Conservation (phyloP, 768 basidiomycete genomes). For the Phylloporus rhodoxanthus region DNA sequence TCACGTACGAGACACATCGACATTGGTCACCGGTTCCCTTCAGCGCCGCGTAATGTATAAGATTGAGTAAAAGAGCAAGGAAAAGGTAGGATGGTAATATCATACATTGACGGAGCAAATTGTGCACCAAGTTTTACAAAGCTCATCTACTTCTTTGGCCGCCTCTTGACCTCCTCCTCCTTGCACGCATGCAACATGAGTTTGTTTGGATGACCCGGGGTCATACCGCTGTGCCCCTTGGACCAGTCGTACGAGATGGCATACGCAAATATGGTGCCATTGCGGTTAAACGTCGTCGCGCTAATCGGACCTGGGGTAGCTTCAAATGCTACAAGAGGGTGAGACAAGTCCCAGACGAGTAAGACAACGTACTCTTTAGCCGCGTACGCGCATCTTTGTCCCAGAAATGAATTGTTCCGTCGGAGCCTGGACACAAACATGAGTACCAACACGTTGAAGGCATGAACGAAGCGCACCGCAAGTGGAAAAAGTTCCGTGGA, state of each 20-base stretch:
- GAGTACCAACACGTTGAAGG: slow-evolving; percentile 17
- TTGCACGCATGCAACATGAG: slow-evolving; percentile 81
- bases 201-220: slow-evolving; percentile 63
- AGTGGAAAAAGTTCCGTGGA: slow-evolving; percentile 80
- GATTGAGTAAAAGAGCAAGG: not conserved
- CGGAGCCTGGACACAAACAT: slow-evolving; percentile 46
- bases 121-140: not conserved
- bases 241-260: slow-evolving; percentile 93
- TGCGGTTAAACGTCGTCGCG: slow-evolving; percentile 80
- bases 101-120: slow-evolving; percentile 12
- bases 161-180: slow-evolving; percentile 80
- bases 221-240: slow-evolving; percentile 85
- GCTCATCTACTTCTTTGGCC: slow-evolving; percentile 31
- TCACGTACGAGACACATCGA: not conserved
- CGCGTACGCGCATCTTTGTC: slow-evolving; percentile 90
- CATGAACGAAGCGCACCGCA: slow-evolving; percentile 44
- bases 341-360: not conserved
- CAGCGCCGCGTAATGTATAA: not conserved
- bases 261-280: slow-evolving; percentile 85
- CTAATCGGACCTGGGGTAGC: slow-evolving; percentile 70
- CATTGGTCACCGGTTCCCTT: not conserved
- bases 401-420: slow-evolving; percentile 90
- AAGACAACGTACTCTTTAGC: slow-evolving; percentile 61
- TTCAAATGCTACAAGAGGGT: slow-evolving; percentile 55
- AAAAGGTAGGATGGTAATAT: slow-evolving; percentile 8